Evolutionary conservation across 441 rosid genomes (phyloP).

Genomic region (Melastoma candidum): DNA sequence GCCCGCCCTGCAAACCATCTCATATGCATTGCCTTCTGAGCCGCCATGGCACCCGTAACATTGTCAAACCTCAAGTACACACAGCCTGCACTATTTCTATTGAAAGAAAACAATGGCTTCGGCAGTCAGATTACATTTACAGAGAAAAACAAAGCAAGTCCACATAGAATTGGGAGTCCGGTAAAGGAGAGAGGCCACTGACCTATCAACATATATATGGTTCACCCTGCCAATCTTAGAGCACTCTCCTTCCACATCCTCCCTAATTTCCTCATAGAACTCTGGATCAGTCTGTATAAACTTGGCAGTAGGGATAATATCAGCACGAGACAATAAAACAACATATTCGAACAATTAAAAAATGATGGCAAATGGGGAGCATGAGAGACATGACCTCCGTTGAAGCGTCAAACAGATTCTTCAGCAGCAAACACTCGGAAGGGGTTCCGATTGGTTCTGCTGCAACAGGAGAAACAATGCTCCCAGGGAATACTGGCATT

Average conservation of each 20-base stretch:
- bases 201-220: conserved; percentile 76
- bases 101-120: background rate
- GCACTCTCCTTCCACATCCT: conserved; percentile 75
- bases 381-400: conserved; percentile 43
- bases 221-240: conserved; percentile 64
- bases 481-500: conserved; percentile 37
- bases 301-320: background rate
- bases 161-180: background rate
- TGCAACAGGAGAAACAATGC: conserved; percentile 31
- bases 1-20: conserved; percentile 91
- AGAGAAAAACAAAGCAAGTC: background rate
- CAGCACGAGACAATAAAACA: background rate
- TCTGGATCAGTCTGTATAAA: conserved; percentile 65
- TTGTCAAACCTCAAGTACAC: conserved; percentile 66
- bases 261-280: conserved; percentile 68
- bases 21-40: conserved; percentile 79
- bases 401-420: conserved; percentile 85
- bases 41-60: conserved; percentile 47
- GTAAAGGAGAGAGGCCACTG: conserved; percentile 18
- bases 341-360: conserved; percentile 10
- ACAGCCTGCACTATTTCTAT: conserved; percentile 54
- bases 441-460: conserved; percentile 63
- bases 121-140: background rate
- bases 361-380: conserved; percentile 4
- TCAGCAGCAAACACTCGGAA: conserved; percentile 68